Evolutionary conservation across 2,329 filamentous ascomycete species (phyloP).

Genomic region (Penicillium sp.): DNA sequence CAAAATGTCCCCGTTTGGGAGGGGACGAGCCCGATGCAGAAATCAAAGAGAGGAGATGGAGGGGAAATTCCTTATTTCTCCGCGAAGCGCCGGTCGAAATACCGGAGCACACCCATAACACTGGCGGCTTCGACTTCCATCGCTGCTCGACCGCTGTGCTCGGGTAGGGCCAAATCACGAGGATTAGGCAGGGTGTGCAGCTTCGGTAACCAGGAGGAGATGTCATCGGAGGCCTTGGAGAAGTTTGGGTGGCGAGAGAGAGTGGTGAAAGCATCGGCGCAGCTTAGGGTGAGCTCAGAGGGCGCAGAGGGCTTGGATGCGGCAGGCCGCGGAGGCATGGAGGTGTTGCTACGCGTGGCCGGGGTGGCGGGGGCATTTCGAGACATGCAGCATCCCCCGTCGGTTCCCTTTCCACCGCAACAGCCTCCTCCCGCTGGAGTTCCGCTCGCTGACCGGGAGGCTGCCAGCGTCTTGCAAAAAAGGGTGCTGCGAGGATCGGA

Average conservation of each 20-base stretch:
- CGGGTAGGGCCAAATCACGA: conserved; percentile 31
- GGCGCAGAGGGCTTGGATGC: conserved; percentile 29
- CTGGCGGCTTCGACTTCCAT: conserved; percentile 80
- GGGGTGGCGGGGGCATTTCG: conserved; percentile 26
- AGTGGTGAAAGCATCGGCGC: conserved; percentile 75
- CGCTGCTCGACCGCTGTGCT: conserved; percentile 46
- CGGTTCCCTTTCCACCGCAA: conserved; percentile 59
- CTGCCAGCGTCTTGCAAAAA: conserved; percentile 78
- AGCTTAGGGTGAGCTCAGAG: conserved; percentile 54
- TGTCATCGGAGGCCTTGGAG: conserved; percentile 68
- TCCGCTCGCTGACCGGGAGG: conserved; percentile 47
- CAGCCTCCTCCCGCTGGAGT: conserved; percentile 52
- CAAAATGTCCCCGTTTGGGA: conserved; percentile 13
- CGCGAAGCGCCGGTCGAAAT: conserved; percentile 71
- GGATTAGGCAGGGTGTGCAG: conserved; percentile 57
- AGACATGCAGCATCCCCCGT: conserved; percentile 62
- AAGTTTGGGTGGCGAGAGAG: conserved; percentile 75
- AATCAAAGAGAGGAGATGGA: conserved; percentile 17
- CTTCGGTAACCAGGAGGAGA: conserved; percentile 72
- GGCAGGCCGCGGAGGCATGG: conserved; percentile 21
- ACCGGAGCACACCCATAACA: conserved; percentile 80
- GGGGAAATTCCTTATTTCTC: conserved; percentile 33
- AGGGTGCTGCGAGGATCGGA: conserved; percentile 75
- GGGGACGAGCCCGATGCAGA: conserved; percentile 12
- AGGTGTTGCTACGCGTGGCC: conserved; percentile 22